Base-by-base conservation (phyloP, 169 alveolate species). In the Eimeria maxima region DNA sequence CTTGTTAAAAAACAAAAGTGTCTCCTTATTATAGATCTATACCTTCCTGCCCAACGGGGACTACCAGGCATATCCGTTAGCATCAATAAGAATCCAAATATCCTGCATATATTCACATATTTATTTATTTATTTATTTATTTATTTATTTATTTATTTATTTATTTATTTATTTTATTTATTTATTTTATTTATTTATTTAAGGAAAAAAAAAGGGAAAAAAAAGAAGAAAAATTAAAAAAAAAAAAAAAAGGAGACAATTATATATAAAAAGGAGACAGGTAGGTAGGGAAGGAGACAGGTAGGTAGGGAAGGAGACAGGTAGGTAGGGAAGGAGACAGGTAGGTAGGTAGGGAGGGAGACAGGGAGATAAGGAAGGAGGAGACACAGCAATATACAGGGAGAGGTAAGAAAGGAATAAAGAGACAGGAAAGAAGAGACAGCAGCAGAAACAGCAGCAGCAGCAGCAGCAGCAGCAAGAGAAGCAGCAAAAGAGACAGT, bases 21-120 rank as follows among this genome's bases (percentile, higher is more conserved):
- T 95, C 97, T 97, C 44, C 99, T 95, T 38, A 98, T 97, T 84
- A 96, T 83, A 65, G 97, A 89, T 55, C 99, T 98, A 96, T 98
- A 98, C 86, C 98, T 98, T 10, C 98, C 98, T 44, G 99, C 98
- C 99, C 99, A 98, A 44, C 99, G 96, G n/a, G 99, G 99, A 45
- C 98, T 98, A 42, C 99, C 99, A 63, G 99, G 99, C 33, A 98
- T 98, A 93, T 98, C 99, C 67, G 98, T 94, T 53, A 98, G 95
- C 99, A 98, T 98, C 97, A 98, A 96, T 81, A 98, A 95, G 78
- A 98, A 89, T 0, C 98, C 99, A 96, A 98, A 98, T 55, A 97
- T 94, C 76, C 98, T 97, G 92, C 38, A 95, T 22, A 96, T 45
- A 76, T 78, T 7, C 6, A 67, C 20, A 67, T 22, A 67, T 22